phyloP scores from a whole-genome alignment of 75 land plant species.

The Cupressus sempervirens region DNA sequence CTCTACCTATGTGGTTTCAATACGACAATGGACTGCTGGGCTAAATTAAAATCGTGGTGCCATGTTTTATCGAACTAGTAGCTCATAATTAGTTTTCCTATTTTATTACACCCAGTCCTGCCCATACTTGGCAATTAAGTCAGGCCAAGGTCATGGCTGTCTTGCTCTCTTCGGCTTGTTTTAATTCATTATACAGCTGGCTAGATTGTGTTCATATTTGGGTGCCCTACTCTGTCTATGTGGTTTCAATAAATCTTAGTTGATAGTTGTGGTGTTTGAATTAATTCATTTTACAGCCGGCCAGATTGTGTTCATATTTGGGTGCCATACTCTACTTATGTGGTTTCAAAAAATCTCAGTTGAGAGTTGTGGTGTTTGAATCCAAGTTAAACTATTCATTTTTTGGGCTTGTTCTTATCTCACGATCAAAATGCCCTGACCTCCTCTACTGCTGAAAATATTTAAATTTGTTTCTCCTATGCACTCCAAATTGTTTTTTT shows the following conservation, averaged over 20 bases:
- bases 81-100: neutral
- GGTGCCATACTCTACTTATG: neutral
- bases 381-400: neutral
- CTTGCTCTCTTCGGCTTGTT: neutral
- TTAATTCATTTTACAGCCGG: neutral
- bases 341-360: neutral
- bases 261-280: too few species aligned
- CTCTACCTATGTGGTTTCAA: too few species aligned
- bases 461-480: too few species aligned
- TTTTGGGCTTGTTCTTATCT: neutral
- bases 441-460: too few species aligned
- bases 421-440: too few species aligned
- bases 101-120: neutral
- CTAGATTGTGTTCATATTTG: too few species aligned
- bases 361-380: neutral
- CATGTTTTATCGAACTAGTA: neutral
- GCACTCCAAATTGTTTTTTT: too few species aligned
- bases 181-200: too few species aligned
- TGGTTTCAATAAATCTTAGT: too few species aligned
- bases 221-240: too few species aligned
- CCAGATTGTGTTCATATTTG: neutral
- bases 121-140: neutral
- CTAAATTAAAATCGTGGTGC: too few species aligned
- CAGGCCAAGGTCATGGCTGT: neutral
- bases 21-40: too few species aligned